A percentile compares a stretch with the other conserved stretches of the same genome.
Conservation (phyloP, 257 asterid species). For the Fraxinus pennsylvanica region DNA sequence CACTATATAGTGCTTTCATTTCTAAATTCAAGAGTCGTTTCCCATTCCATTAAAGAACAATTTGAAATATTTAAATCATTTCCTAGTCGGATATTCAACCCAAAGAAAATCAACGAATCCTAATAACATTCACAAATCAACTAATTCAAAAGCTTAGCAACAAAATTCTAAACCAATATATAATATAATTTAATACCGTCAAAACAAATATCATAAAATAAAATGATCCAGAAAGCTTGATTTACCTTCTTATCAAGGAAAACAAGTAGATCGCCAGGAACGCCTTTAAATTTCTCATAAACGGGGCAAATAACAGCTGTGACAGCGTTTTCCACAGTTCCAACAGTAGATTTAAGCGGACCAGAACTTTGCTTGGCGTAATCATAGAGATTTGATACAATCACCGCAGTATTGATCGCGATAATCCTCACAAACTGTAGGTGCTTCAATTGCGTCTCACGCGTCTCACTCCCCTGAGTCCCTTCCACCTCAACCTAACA, state of each 20-base stretch:
- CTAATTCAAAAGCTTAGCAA: too few relatives aligned
- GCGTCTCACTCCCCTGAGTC: slow-evolving; percentile 33
- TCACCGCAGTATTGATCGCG: slow-evolving; percentile 36
- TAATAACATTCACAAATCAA: too few relatives aligned
- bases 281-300: slow-evolving; percentile 38
- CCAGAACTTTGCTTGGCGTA: slow-evolving; percentile 55
- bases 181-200: too few relatives aligned
- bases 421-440: slow-evolving; percentile 46
- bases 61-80: too few relatives aligned
- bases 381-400: slow-evolving; percentile 45
- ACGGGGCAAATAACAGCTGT: slow-evolving; percentile 48
- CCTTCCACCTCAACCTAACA: slow-evolving; percentile 48
- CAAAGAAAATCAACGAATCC: too few relatives aligned
- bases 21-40: too few relatives aligned
- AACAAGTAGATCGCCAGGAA: slow-evolving; percentile 47
- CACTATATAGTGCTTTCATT: too few relatives aligned
- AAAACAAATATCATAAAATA: background rate
- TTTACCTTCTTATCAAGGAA: slow-evolving; percentile 52
- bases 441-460: slow-evolving; percentile 47
- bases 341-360: slow-evolving; percentile 51
- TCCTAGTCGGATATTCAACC: too few relatives aligned
- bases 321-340: slow-evolving; percentile 51
- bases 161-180: too few relatives aligned
- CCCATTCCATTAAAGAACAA: too few relatives aligned
- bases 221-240: background rate